Evolutionary conservation across 495 filamentous ascomycete species (phyloP).

Genomic region (Apiosordaria backusii): DNA sequence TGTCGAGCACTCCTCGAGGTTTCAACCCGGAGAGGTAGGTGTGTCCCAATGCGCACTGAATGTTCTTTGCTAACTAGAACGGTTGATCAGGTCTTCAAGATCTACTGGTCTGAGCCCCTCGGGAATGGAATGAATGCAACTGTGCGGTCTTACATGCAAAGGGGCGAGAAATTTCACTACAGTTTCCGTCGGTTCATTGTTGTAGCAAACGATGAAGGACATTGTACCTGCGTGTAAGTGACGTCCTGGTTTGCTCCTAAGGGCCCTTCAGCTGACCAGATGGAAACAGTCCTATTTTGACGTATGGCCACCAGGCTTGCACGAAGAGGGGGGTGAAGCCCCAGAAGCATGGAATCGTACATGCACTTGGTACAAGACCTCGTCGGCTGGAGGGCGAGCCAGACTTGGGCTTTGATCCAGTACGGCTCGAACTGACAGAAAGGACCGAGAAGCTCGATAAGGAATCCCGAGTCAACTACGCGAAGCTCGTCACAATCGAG

Average conservation of each 20-base stretch:
- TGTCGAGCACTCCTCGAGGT: slow-evolving; percentile 40
- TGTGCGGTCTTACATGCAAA: slow-evolving; percentile 20
- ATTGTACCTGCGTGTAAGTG: slow-evolving; percentile 49
- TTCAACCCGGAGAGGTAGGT: slow-evolving; percentile 42
- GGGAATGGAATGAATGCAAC: slow-evolving; percentile 27
- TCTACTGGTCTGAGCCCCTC: slow-evolving; percentile 45
- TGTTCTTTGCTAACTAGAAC: neutral
- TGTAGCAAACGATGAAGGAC: slow-evolving; percentile 44
- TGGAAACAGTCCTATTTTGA: slow-evolving; percentile 45
- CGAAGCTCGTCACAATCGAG: slow-evolving; percentile 46
- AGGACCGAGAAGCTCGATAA: slow-evolving; percentile 38
- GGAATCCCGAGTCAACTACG: slow-evolving; percentile 47
- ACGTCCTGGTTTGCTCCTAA: neutral
- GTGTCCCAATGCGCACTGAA: neutral
- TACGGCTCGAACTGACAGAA: slow-evolving; percentile 33
- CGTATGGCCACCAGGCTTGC: slow-evolving; percentile 44
- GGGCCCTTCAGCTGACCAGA: slow-evolving; percentile 8
- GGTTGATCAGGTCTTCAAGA: slow-evolving; percentile 42
- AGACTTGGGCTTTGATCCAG: slow-evolving; percentile 39
- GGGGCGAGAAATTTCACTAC: slow-evolving; percentile 34
- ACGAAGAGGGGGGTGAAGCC: slow-evolving; percentile 46
- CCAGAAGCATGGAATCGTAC: slow-evolving; percentile 45
- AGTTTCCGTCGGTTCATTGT: slow-evolving; percentile 48
- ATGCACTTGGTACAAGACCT: slow-evolving; percentile 30
- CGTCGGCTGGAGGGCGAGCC: slow-evolving; percentile 36